Conservation (phyloP, 1,284 basidiomycete genomes). For the Cryptococcus sp. region DNA sequence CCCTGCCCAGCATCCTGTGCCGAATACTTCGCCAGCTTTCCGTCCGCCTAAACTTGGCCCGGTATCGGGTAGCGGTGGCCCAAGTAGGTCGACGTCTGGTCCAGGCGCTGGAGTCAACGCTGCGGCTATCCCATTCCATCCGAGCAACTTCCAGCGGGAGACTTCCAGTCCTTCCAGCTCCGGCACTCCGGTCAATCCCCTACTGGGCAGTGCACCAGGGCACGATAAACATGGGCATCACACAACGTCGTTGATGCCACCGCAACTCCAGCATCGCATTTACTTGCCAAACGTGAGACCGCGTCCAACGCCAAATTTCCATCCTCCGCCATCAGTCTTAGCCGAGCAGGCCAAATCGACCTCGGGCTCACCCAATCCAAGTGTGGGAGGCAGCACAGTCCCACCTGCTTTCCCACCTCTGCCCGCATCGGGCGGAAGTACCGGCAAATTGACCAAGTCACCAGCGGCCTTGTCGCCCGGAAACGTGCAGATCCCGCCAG, state of each 20-base stretch:
- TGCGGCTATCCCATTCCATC: constrained; percentile 43
- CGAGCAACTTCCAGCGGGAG: constrained; percentile 15
- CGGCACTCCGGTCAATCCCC: neutral
- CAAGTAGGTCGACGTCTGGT: constrained; percentile 1
- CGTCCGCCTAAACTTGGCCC: constrained; percentile 17
- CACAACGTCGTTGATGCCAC: constrained; percentile 49
- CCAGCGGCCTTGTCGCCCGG: neutral
- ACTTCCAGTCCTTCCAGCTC: neutral
- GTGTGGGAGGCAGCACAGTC: constrained; percentile 6
- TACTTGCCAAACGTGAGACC: constrained; percentile 49
- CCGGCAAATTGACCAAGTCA: constrained; percentile 6
- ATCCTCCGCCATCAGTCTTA: constrained; percentile 43
- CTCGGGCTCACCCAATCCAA: constrained; percentile 16
- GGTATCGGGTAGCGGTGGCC: neutral
- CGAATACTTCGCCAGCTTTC: constrained; percentile 23
- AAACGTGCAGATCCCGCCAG: constrained; percentile 9
- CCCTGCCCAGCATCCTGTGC: constrained; percentile 21
- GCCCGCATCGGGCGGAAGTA: constrained; percentile 18
- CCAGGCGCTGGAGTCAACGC: constrained; percentile 35
- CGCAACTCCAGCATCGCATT: constrained; percentile 52
- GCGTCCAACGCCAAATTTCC: constrained; percentile 44
- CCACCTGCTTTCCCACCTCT: constrained; percentile 49
- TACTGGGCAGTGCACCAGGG: neutral
- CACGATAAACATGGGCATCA: constrained; percentile 32
- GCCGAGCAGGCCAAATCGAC: constrained; percentile 27